Conservation (phyloP, 495 filamentous ascomycete species). For the Lasiosphaeris hirsuta region DNA sequence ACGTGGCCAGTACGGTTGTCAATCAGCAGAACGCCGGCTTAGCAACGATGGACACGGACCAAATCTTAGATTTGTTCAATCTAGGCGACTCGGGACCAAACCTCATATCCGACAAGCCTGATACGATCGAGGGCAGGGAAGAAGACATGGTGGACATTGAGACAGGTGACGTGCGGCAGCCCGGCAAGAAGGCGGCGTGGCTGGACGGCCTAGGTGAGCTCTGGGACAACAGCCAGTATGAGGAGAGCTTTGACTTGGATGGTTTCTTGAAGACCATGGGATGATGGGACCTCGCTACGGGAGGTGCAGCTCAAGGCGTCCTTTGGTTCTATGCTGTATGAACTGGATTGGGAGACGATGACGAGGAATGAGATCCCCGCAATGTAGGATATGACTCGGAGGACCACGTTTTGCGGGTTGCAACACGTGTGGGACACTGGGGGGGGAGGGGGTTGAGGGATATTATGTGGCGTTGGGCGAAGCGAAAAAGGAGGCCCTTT, state of each 20-base stretch:
- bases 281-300: constrained; percentile 11
- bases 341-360: no score
- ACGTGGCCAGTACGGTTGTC: constrained; percentile 95
- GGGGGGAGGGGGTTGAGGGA: no score
- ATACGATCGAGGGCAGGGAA: constrained; percentile 61
- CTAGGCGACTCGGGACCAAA: constrained; percentile 72
- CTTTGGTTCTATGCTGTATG: no score
- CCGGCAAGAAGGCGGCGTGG: constrained; percentile 91
- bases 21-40: constrained; percentile 98
- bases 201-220: constrained; percentile 91
- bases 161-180: constrained; percentile 85
- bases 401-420: no score
- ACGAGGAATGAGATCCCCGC: no score
- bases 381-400: no score
- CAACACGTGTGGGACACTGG: no score
- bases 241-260: constrained; percentile 93
- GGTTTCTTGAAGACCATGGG: constrained; percentile 91
- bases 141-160: constrained; percentile 93
- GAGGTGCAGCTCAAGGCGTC: no score
- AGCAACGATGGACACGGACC: constrained; percentile 92
- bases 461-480: no score
- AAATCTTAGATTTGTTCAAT: constrained; percentile 95
- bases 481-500: not conserved
- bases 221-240: constrained; percentile 95
- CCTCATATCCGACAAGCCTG: constrained; percentile 55